Evolutionary conservation across 1,284 basidiomycete species (phyloP).

Genomic region (Cutaneotrichosporon sp.): DNA sequence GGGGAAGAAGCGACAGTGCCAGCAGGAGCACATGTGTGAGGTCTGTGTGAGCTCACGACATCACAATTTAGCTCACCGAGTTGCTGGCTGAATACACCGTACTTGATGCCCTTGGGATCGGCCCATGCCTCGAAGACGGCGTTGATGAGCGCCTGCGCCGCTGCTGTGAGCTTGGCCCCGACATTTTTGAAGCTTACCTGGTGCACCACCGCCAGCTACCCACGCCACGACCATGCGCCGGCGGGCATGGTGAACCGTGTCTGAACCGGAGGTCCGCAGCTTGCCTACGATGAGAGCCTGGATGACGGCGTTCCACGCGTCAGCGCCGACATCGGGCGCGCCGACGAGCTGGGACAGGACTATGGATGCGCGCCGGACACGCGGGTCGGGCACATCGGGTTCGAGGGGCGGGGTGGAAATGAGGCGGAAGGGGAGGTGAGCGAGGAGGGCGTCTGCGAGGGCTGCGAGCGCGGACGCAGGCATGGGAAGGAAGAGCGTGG

Average conservation of each 20-base stretch:
- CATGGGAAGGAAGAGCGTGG: conserved; percentile 62
- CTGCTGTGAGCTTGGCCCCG: conserved; percentile 7
- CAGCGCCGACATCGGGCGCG: conserved; percentile 18
- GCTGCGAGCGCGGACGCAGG: conserved; percentile 46
- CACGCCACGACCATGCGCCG: conserved; percentile 35
- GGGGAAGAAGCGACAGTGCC: conserved; percentile 57
- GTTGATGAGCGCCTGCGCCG: conserved; percentile 31
- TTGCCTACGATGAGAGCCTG: conserved; percentile 3
- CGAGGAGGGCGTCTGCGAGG: conserved; percentile 25
- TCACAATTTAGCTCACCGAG: conserved; percentile 27
- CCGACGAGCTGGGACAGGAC: conserved; percentile 30
- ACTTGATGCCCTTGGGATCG: conserved; percentile 46
- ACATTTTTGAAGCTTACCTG: neutral
- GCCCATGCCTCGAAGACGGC: conserved; percentile 41
- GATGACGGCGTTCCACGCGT: conserved; percentile 33
- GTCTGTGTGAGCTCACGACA: conserved; percentile 49
- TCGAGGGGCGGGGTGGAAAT: conserved; percentile 3
- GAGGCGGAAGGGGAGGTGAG: conserved; percentile 20
- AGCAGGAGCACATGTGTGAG: conserved; percentile 66
- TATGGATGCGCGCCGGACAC: conserved; percentile 21
- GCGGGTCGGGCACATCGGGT: conserved; percentile 19
- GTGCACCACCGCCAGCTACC: conserved; percentile 22
- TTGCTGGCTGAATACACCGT: conserved; percentile 39
- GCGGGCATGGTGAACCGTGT: conserved; percentile 11
- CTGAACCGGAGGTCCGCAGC: neutral